Evolutionary conservation across 116 monocot genomes (phyloP), one percentile per base, ranked within the genome.

Genomic region (Posidonia oceanica): DNA sequence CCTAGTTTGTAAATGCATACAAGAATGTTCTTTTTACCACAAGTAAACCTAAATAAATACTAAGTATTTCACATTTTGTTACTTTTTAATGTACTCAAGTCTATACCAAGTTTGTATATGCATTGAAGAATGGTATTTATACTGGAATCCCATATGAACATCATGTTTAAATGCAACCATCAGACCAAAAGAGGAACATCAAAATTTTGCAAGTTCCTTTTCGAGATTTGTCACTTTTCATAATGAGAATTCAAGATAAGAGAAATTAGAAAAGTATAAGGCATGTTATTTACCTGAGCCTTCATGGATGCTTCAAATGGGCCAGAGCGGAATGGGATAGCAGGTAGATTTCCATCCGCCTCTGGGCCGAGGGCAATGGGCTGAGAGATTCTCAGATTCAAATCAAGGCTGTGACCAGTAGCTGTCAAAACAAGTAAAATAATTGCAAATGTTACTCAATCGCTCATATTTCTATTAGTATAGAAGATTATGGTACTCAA

Each of bases 301-400:
- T 68, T 84, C 54, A 37, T 74, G 36, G 72, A 61, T 68, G 67
- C 59, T 56, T 69, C 79, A 39, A 78, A 76, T 21, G 78, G 44
- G 54, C 79, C 40, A 55, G 59, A 70, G 17, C 74, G 76, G 76
- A 80, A 66, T 61, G 75, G 80, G 52, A 73, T 71, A 14, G 69
- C 68, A 12, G 56, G 55, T 36, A 72, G 29, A 40, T 63, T 75
- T 15, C 44, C 64, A 72, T 76, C 66, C 66, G 39, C 64, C 70
- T 86, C 87, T 59, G 70, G 72, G 69, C 70, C 78, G 54, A 63
- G 52, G n/a, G 59, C 54, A 65, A 59, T 39, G 54, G 93, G 93
- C 61, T 86, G 93, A 37, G 84, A 89, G 39, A 93, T 88, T 56
- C 80, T 86, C 77, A 93, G 74, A 71, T 81, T 83, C 75, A 93